Evolutionary conservation across 139 green algal species (phyloP), one percentile per base, ranked within the genome.

Genomic region (Cymbomonas tetramitiformis): DNA sequence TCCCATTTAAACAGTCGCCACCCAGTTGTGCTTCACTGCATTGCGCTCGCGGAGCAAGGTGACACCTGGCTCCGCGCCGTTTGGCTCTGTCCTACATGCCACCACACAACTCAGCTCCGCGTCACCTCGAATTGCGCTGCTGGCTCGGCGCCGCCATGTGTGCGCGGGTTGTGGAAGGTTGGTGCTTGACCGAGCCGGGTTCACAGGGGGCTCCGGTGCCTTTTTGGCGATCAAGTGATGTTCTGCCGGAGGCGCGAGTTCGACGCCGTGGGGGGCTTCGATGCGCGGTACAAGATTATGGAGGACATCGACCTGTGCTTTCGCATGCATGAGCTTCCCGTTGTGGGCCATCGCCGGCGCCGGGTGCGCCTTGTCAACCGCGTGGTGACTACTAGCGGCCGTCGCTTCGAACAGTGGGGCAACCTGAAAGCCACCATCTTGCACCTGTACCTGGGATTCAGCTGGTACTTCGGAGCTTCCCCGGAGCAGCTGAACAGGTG

Each of bases 231-330:
- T 44, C 57, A 65, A 44, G 40, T 26, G 7, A 65, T 65, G 23
- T 65, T 65, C 28, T 46, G n/a, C 7, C 46, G 57, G 12, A 18
- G 9, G 24, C 3, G 25, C 15, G 57, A 65, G 24, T 65, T 65
- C 31, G 2, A 2, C 7, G 18, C 28, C 40, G 46, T 65, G 34
- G 57, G 46, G 10, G 61, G 61, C 4, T 69, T 58, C 61, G 38
- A 69, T 31, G 61, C 55, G 50, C 31, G 9, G 8, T 19, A 64
- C 2, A 19, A 34, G 1, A 69, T 65, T 4, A 69, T 69, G 61
- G 61, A 69, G 29, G 61, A 69, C 32, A 40, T 40, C 15, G 61
- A 69, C 38, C 38, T 69, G 30, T 69, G 61, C 56, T 15, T 68
- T 15, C 33, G 50, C 2, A 69, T 69, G 61, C 57, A 65, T 19